Conservation (phyloP, 169 alveolate species). For the Miamiensis avidus region DNA sequence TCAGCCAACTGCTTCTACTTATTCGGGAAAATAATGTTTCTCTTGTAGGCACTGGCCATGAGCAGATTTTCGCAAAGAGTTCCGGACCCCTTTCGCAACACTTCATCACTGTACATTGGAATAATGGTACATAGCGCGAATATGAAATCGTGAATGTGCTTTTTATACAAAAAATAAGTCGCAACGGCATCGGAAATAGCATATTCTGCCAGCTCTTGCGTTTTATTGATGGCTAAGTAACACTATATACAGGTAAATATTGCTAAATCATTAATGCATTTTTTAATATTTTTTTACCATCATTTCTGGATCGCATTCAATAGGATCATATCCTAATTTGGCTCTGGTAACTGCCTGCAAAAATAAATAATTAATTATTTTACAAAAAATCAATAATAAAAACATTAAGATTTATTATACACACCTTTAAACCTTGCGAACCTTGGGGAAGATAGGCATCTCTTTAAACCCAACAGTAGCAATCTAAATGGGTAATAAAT, state of each 20-base stretch:
- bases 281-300: conserved; percentile 85
- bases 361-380: not conserved
- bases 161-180: conserved; percentile 96
- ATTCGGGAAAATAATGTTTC: conserved; percentile 96
- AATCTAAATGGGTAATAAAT: conserved; percentile 95
- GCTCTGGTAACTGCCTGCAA: conserved; percentile 97
- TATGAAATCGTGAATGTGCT: conserved; percentile 97
- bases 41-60: conserved; percentile 97
- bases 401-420: not conserved
- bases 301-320: conserved; percentile 98
- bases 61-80: conserved; percentile 98
- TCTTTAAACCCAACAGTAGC: conserved; percentile 99
- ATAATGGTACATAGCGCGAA: conserved; percentile 97
- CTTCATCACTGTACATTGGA: conserved; percentile 96
- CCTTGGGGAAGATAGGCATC: conserved; percentile 99
- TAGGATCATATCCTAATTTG: conserved; percentile 98
- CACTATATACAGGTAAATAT: not conserved
- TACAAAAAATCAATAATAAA: not conserved
- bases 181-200: conserved; percentile 99
- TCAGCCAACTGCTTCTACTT: conserved; percentile 88
- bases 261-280: too few species aligned
- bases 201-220: conserved; percentile 97
- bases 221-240: conserved; percentile 91
- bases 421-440: conserved; percentile 71
- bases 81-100: conserved; percentile 98